Percentiles rank a stretch among this genome's conserved stretches.
Evolutionary conservation across 768 basidiomycete genomes (phyloP).

Genomic region (Trametopsis cervina): DNA sequence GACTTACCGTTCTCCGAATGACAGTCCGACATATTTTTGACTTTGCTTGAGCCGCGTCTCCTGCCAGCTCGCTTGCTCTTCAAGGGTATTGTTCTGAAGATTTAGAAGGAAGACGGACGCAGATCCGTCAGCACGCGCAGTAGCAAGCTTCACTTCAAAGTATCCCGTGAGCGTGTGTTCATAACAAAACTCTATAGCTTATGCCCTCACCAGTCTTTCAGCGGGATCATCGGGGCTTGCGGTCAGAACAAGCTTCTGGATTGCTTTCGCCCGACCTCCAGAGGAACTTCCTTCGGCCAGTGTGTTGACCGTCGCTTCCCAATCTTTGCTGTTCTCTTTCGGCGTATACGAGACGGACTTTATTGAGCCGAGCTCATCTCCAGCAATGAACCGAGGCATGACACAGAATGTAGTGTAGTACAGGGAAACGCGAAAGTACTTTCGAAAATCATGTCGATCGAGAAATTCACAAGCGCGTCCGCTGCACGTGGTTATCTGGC

Average conservation of each 20-base stretch:
- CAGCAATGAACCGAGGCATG: slow-evolving; percentile 67
- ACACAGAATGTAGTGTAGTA: too few species aligned
- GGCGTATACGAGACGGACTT: slow-evolving; percentile 48
- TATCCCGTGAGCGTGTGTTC: slow-evolving; percentile 6
- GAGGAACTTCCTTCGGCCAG: slow-evolving; percentile 25
- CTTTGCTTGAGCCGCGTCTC: slow-evolving; percentile 50
- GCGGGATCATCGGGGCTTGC: slow-evolving; percentile 12
- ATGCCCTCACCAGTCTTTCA: slow-evolving; percentile 16
- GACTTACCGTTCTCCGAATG: slow-evolving; percentile 42
- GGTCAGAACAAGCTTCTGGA: slow-evolving; percentile 31
- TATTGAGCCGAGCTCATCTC: slow-evolving; percentile 74
- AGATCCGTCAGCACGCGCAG: slow-evolving; percentile 58
- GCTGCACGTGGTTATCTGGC: not conserved
- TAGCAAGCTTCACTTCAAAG: slow-evolving; percentile 53
- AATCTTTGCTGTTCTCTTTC: slow-evolving; percentile 22
- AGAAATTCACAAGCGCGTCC: too few species aligned
- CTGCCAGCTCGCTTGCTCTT: slow-evolving; percentile 46
- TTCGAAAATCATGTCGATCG: too few species aligned
- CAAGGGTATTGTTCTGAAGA: slow-evolving; percentile 32
- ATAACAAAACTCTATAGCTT: too few species aligned
- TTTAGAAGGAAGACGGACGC: slow-evolving; percentile 36
- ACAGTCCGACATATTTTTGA: slow-evolving; percentile 58
- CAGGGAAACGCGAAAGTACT: too few species aligned
- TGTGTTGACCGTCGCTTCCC: slow-evolving; percentile 29
- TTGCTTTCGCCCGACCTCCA: slow-evolving; percentile 26